A percentile compares a stretch with the other conserved stretches of the same genome.
These are phyloP conservation scores for Capsicum pubescens DNA, from an alignment of 257 asterid genomes.

Conservation along the genomic window DNA sequence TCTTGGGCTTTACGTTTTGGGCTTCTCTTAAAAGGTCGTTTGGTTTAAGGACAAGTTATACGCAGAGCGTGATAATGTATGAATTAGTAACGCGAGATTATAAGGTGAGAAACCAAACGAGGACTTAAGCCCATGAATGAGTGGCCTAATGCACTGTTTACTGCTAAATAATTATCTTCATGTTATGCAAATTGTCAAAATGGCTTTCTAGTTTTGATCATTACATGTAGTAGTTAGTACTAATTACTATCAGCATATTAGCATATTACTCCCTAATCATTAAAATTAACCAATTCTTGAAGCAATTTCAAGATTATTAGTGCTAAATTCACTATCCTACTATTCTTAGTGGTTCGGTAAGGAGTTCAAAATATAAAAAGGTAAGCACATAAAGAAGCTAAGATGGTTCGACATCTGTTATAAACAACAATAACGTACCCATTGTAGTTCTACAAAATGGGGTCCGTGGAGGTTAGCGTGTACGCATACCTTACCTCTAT, in stretches of 20 bases:
- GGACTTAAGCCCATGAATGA: neutral
- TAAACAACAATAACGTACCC: too few relatives aligned
- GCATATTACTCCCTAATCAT: neutral
- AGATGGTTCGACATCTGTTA: neutral
- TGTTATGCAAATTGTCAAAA: neutral
- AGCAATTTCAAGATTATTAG: neutral
- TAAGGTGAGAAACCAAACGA: neutral
- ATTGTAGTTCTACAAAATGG: too few relatives aligned
- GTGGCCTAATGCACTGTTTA: neutral
- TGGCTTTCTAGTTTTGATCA: neutral
- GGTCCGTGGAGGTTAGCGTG: too few relatives aligned
- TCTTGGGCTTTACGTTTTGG: neutral
- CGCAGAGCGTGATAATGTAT: neutral
- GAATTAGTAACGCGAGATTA: neutral
- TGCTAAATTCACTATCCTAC: neutral
- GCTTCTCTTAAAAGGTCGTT: neutral
- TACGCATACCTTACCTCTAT: too few relatives aligned
- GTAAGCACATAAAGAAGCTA: too few relatives aligned
- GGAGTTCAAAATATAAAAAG: too few relatives aligned
- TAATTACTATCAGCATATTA: neutral
- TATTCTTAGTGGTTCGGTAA: neutral
- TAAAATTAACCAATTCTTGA: neutral
- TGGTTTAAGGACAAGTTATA: neutral
- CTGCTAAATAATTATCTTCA: neutral
- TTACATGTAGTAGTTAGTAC: neutral